Evolutionary conservation across 345 rosid genomes (phyloP).

Genomic region (Eutrema yunnanense): DNA sequence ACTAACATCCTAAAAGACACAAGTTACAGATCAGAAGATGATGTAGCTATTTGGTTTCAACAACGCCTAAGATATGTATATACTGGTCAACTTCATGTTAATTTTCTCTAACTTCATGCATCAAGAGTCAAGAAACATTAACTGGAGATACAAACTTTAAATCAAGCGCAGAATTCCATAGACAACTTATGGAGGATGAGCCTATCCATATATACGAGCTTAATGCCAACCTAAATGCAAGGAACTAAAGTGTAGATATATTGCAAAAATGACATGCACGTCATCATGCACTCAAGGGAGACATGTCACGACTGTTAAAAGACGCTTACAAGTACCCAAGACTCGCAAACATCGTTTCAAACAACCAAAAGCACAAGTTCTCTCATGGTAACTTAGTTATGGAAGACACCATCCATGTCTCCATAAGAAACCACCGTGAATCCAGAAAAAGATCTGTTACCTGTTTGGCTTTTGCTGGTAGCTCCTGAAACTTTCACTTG

Average conservation of each 20-base stretch:
- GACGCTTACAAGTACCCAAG: slow-evolving; percentile 4
- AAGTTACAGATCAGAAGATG: not conserved
- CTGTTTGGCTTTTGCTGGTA: slow-evolving; percentile 54
- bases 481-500: slow-evolving; percentile 75
- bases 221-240: slow-evolving; percentile 13
- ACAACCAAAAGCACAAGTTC: not conserved
- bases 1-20: too few relatives aligned
- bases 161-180: not conserved
- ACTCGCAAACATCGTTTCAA: not conserved
- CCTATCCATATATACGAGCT: not conserved
- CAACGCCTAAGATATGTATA: not conserved
- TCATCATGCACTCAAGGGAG: not conserved
- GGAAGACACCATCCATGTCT: not conserved
- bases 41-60: not conserved
- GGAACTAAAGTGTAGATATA: not conserved
- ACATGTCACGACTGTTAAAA: not conserved
- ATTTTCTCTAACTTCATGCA: not conserved
- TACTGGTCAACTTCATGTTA: not conserved
- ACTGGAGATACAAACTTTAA: not conserved
- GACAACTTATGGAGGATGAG: not conserved
- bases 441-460: slow-evolving; percentile 34
- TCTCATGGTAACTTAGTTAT: not conserved
- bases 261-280: not conserved
- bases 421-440: not conserved
- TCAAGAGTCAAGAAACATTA: not conserved